Evolutionary conservation across 192 early-diverging fungal genomes (phyloP).

Genomic region (Geranomyces variabilis): DNA sequence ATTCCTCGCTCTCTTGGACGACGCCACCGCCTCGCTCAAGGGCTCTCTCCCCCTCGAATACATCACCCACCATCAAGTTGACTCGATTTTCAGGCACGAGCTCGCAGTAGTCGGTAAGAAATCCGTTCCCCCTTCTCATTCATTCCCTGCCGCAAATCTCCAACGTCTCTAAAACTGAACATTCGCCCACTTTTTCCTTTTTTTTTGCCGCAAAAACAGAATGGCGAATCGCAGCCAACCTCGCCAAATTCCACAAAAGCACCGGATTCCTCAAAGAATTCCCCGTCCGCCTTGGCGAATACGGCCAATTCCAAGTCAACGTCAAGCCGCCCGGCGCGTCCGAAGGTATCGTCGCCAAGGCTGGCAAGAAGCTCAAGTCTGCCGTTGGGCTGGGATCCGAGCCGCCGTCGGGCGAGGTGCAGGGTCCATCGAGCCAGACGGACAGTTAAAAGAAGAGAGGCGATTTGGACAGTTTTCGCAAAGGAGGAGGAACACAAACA

Average conservation of each 20-base stretch:
- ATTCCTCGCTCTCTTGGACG: conserved; percentile 22
- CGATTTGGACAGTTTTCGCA: too few relatives aligned
- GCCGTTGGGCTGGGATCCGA: conserved; percentile 5
- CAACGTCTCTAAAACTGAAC: too few relatives aligned
- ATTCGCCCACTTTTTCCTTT: too few relatives aligned
- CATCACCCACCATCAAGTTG: conserved; percentile 27
- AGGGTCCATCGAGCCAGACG: background rate
- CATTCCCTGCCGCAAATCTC: too few relatives aligned
- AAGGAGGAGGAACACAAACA: too few relatives aligned
- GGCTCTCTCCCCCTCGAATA: conserved; percentile 16
- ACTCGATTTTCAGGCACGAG: conserved; percentile 10
- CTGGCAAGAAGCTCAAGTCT: conserved; percentile 18
- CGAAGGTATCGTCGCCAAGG: conserved; percentile 15
- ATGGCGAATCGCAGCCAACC: conserved; percentile 17
- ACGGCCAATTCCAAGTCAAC: conserved; percentile 18
- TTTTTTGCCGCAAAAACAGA: background rate
- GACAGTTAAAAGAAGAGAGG: conserved; percentile 8
- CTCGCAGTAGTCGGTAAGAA: conserved; percentile 2
- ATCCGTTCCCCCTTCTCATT: background rate
- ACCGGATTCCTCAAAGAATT: conserved; percentile 16
- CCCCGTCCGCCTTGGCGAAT: conserved; percentile 19
- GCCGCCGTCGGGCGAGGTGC: conserved; percentile 5
- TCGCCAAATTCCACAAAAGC: conserved; percentile 21
- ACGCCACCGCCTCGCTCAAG: conserved; percentile 16
- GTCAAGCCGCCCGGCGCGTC: conserved; percentile 9